Evolutionary conservation across 2,329 filamentous ascomycete genomes (phyloP).

Genomic region (Colletotrichum chlorophyti): DNA sequence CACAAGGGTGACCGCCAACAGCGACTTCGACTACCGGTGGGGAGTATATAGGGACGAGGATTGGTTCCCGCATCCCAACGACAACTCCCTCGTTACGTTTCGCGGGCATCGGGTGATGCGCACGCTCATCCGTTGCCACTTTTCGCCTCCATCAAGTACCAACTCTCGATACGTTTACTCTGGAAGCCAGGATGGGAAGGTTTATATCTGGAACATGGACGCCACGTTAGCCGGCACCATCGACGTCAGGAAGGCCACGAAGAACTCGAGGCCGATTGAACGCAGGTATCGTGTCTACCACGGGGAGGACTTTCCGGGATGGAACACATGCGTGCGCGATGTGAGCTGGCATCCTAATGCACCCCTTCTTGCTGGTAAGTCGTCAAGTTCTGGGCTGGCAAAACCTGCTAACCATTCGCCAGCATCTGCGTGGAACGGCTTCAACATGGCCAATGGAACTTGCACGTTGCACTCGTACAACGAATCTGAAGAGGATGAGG

Average conservation of each 20-base stretch:
- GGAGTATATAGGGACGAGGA: constrained; percentile 68
- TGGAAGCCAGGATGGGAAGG: constrained; percentile 86
- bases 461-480: constrained; percentile 83
- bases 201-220: constrained; percentile 94
- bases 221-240: constrained; percentile 81
- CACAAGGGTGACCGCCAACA: constrained; percentile 57
- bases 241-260: constrained; percentile 77
- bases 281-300: constrained; percentile 63
- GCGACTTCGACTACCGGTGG: constrained; percentile 78
- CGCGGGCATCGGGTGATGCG: constrained; percentile 87
- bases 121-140: constrained; percentile 94
- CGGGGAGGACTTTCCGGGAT: constrained; percentile 61
- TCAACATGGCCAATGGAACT: constrained; percentile 74
- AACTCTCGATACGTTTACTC: constrained; percentile 93
- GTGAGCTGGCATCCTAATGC: constrained; percentile 90
- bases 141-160: constrained; percentile 84
- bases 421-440: constrained; percentile 87
- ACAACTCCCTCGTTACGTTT: constrained; percentile 94
- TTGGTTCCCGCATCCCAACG: constrained; percentile 78
- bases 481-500: constrained; percentile 71
- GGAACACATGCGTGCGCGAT: constrained; percentile 84
- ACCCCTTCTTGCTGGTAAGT: constrained; percentile 74
- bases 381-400: not conserved
- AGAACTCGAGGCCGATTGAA: constrained; percentile 64
- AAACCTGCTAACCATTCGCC: not conserved